Evolutionary conservation across 192 early-diverging fungal species (phyloP).

Genomic region (Linnemannia hyalina): DNA sequence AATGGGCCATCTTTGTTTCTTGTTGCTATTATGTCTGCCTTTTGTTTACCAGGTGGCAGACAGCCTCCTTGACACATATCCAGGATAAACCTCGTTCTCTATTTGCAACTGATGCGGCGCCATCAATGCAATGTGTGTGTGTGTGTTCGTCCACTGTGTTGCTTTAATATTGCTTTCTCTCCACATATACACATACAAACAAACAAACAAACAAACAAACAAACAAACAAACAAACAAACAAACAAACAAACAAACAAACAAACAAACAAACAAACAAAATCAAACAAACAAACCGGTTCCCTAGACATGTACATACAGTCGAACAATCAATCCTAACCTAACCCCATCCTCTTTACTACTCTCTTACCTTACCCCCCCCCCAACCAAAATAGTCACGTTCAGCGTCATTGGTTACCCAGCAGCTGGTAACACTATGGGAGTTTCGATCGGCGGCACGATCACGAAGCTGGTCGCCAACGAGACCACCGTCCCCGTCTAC

Average conservation of each 20-base stretch:
- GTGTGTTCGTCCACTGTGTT: not conserved
- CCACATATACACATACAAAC: not conserved
- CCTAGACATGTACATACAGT: not conserved
- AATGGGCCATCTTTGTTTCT: not conserved
- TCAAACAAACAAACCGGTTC: not conserved
- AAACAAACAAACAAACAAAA: too few relatives aligned
- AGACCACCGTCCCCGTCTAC: constrained; percentile 35
- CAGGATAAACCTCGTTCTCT: not conserved
- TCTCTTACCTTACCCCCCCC: not conserved
- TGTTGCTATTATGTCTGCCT: not conserved
- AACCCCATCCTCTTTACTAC: not conserved
- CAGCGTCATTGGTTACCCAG: constrained; percentile 43
- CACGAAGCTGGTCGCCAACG: constrained; percentile 33
- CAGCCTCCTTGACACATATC: not conserved
- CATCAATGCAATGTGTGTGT: not conserved
- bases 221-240: too few relatives aligned
- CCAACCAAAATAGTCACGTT: constrained; percentile 30
- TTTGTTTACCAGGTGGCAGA: not conserved
- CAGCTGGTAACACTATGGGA: constrained; percentile 23
- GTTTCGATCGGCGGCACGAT: constrained; percentile 26
- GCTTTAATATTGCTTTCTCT: too few relatives aligned
- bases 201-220: too few relatives aligned
- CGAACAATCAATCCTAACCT: not conserved
- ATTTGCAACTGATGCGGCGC: not conserved
- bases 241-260: too few relatives aligned